Conservation (phyloP, 176 grass and related monocot genomes). For the Melocanna baccifera region DNA sequence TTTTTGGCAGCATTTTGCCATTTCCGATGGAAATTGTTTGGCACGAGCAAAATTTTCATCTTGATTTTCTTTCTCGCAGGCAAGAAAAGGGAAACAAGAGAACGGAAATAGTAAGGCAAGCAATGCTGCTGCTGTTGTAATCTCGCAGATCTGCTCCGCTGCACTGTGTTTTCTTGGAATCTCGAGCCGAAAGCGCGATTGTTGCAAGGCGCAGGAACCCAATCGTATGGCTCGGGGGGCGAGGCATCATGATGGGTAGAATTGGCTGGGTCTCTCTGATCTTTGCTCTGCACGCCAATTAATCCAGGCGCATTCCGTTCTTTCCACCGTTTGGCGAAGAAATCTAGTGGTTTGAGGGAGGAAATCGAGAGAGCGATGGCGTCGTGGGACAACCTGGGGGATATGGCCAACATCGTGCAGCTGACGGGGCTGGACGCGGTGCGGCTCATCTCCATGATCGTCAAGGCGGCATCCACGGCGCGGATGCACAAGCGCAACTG, state of each 20-base stretch:
- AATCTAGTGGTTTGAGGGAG: not conserved
- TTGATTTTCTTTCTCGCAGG: not conserved
- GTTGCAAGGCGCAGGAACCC: not conserved
- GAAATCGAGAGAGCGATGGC: conserved; percentile 32
- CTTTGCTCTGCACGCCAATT: not conserved
- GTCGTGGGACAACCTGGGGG: conserved; percentile 52
- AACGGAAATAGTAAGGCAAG: not conserved
- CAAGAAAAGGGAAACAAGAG: not conserved
- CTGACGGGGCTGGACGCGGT: conserved; percentile 76
- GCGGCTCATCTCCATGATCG: conserved; percentile 68
- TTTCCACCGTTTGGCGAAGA: not conserved
- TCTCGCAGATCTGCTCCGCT: conserved; percentile 38
- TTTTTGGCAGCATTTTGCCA: conserved; percentile 12
- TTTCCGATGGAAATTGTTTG: not conserved
- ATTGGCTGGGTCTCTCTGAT: not conserved
- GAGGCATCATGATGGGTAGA: not conserved
- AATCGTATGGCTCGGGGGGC: not conserved
- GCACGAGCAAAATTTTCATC: not conserved
- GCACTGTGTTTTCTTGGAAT: not conserved
- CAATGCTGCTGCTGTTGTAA: not conserved
- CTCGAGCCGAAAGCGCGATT: not conserved
- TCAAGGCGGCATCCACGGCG: conserved; percentile 60
- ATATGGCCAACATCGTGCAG: conserved; percentile 59
- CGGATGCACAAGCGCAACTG: conserved; percentile 89
- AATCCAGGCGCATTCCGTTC: not conserved